Evolutionary conservation across 352 stramenopile genomes (phyloP), one percentile per base, ranked within the genome.

Genomic region (Pythium coloratum): DNA sequence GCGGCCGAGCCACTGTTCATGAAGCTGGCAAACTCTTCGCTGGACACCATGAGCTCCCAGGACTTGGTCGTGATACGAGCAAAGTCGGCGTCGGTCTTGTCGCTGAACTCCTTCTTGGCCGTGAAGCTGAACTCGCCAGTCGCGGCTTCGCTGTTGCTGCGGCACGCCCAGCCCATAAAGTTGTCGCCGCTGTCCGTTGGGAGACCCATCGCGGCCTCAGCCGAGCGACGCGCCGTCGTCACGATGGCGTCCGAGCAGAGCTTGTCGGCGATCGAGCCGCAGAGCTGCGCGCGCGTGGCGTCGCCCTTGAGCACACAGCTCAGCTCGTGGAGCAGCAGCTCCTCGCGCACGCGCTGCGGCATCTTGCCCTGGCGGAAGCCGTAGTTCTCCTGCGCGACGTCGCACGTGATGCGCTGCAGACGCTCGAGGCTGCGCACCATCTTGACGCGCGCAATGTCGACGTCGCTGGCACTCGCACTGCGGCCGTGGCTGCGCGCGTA

Each of bases 401-500:
- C 74, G 28, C 73, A 66, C 8, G 80, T 66, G 47, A 90, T 64
- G n/a, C 81, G 81, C 66, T 83, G 72, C 20, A 87, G 69, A 20
- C 81, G 76, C 71, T 87, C 70, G 38, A 88, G 70, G 44, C 72
- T 74, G 30, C 83, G 76, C 62, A 86, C 59, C 18, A 81, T 71
- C 63, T 87, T 86, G 16, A 85, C 63, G 46, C 81, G 82, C 57
- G 71, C 69, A 32, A 86, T 76, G 16, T 71, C 46, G 33, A 64
- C 20, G 24, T 63, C 32, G 28, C n/a, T 24, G 7, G 24, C 54
- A 44, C 70, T 58, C 16, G 49, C 49, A 9, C 46, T 61, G 49
- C 62, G 49, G 20, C 81, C 79, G 60, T 84, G 78, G 59, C 78
- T 84, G 55, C 77, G 81, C 36, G 79, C 76, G 72, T 86, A 90